Conservation (phyloP, 1,284 basidiomycete species). For the Wallemia ichthyophaga region DNA sequence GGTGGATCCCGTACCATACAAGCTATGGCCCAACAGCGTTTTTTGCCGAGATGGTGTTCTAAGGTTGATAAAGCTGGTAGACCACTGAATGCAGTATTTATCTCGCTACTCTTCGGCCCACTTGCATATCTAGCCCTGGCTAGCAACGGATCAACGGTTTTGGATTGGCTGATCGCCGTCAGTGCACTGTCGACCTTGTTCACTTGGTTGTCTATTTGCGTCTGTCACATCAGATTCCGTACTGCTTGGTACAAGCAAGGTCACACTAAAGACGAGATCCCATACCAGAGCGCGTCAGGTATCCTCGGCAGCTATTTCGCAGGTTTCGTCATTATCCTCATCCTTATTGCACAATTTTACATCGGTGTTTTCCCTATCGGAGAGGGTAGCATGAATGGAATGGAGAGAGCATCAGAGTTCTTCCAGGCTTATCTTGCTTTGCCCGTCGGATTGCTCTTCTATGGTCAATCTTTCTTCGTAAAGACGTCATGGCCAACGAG, state of each 20-base stretch:
- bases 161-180: constrained; percentile 20
- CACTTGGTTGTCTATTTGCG: constrained; percentile 14
- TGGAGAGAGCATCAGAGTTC: constrained; percentile 17
- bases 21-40: constrained; percentile 9
- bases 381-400: constrained; percentile 6
- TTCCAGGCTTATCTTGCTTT: constrained; percentile 19
- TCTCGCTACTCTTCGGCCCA: constrained; percentile 15
- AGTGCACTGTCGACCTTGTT: constrained; percentile 22
- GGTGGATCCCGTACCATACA: constrained; percentile 15
- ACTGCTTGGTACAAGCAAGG: constrained; percentile 20
- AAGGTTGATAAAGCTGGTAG: constrained; percentile 23
- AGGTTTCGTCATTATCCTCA: constrained; percentile 14
- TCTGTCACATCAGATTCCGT: constrained; percentile 19
- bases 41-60: constrained; percentile 2
- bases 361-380: constrained; percentile 8
- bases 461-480: constrained; percentile 1
- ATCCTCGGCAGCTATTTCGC: constrained; percentile 16
- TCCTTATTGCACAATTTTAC: constrained; percentile 7
- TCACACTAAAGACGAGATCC: constrained; percentile 20
- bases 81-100: constrained; percentile 17
- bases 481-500: background rate
- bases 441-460: constrained; percentile 16
- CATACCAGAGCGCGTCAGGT: constrained; percentile 20
- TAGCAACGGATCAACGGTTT: constrained; percentile 10
- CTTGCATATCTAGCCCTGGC: constrained; percentile 8